These are phyloP conservation scores for Claviceps capensis DNA, from an alignment of 2,329 filamentous ascomycete species.

Conservation along the genomic window DNA sequence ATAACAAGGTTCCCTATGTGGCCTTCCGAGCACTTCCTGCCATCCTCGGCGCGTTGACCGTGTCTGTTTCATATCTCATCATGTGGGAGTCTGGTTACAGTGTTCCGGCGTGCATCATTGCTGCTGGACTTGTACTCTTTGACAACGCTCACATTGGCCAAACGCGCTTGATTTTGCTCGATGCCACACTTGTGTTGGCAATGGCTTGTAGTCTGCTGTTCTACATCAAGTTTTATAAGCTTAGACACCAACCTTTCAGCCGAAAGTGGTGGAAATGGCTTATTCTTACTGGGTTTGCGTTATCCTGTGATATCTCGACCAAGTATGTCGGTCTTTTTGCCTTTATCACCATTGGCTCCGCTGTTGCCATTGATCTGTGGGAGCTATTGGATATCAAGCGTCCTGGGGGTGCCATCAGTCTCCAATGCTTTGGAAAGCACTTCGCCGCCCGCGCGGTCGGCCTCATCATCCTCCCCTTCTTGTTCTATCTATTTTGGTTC, in stretches of 20 bases:
- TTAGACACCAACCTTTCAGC: constrained; percentile 75
- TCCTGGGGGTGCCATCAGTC: constrained; percentile 62
- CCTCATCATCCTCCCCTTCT: constrained; percentile 79
- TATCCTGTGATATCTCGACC: constrained; percentile 95
- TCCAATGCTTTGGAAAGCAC: constrained; percentile 76
- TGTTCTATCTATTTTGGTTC: constrained; percentile 99
- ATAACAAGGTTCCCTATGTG: constrained; percentile 94
- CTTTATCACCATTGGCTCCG: constrained; percentile 91
- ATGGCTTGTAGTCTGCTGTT: constrained; percentile 90
- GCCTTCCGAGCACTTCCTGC: constrained; percentile 90
- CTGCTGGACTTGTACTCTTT: constrained; percentile 75
- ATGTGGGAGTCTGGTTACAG: constrained; percentile 99
- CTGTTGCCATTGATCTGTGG: constrained; percentile 91
- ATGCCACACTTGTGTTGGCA: constrained; percentile 85
- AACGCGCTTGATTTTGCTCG: constrained; percentile 85
- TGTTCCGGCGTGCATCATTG: constrained; percentile 78
- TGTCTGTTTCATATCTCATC: constrained; percentile 87
- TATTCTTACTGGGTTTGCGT: constrained; percentile 79
- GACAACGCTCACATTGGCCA: constrained; percentile 98
- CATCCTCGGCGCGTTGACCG: constrained; percentile 79
- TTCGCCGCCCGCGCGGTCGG: constrained; percentile 77
- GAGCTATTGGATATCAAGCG: constrained; percentile 83
- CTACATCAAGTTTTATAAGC: constrained; percentile 97
- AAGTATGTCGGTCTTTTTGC: constrained; percentile 97
- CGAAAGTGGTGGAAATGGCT: constrained; percentile 99